phyloP scores from a whole-genome alignment of 1,284 basidiomycete genomes.

The Rhodotorula sp. region DNA sequence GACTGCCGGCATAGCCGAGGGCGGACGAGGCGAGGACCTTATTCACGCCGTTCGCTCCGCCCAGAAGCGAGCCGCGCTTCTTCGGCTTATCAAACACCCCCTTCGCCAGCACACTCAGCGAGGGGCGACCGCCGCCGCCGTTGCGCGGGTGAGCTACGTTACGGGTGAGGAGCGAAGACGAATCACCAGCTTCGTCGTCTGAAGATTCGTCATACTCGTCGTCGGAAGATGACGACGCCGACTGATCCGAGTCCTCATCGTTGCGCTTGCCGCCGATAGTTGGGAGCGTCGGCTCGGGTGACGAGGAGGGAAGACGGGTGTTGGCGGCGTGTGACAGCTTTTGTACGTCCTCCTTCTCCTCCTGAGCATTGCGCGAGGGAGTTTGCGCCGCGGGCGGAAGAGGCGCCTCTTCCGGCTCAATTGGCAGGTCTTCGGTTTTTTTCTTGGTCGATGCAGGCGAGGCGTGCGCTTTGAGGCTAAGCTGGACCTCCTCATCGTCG shows the following conservation, averaged over 20 bases:
- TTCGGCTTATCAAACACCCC: constrained; percentile 14
- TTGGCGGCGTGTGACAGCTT: constrained; percentile 6
- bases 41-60: background rate
- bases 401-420: constrained; percentile 1
- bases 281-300: constrained; percentile 24
- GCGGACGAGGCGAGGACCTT: background rate
- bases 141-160: constrained; percentile 5
- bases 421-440: no score
- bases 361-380: background rate
- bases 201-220: constrained; percentile 8
- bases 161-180: background rate
- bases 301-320: constrained; percentile 20
- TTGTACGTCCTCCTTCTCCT: background rate
- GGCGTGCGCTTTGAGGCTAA: background rate
- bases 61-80: constrained; percentile 9
- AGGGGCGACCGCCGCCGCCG: background rate
- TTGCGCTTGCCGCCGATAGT: constrained; percentile 18
- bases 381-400: constrained; percentile 18
- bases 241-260: constrained; percentile 11
- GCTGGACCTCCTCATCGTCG: background rate
- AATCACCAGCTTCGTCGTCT: background rate
- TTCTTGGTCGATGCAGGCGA: background rate
- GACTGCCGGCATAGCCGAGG: constrained; percentile 3
- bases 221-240: constrained; percentile 7
- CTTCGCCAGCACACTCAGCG: constrained; percentile 19